phyloP scores from a whole-genome alignment of 306 rosid genomes.

The Sicyos baderoa region DNA sequence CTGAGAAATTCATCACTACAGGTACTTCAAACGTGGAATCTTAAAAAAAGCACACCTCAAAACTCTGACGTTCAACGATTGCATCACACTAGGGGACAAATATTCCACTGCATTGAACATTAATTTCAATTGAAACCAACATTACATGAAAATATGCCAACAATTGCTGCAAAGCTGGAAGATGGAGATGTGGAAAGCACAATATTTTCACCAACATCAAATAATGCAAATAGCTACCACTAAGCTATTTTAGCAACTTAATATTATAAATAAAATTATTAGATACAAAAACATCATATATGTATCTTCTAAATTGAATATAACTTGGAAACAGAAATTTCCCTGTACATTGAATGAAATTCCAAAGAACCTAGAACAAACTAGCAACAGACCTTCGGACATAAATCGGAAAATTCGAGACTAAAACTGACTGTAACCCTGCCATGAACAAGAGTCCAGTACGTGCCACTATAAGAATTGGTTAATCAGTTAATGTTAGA shows the following conservation, averaged over 20 bases:
- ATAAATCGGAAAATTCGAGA: background rate
- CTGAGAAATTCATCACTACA: no score
- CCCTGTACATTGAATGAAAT: slow-evolving; percentile 5
- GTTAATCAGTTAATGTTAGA: background rate
- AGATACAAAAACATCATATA: background rate
- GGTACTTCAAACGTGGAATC: no score
- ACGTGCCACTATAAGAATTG: no score
- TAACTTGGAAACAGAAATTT: background rate
- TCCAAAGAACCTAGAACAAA: slow-evolving; percentile 16
- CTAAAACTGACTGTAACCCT: no score
- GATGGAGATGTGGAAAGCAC: background rate
- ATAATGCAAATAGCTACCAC: background rate
- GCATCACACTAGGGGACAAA: no score
- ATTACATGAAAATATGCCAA: background rate
- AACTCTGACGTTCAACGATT: no score
- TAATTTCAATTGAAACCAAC: background rate
- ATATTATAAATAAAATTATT: background rate
- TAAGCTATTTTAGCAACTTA: slow-evolving; percentile 2
- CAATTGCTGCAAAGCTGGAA: background rate
- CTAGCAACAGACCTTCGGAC: background rate
- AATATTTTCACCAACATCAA: background rate
- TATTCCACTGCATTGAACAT: no score
- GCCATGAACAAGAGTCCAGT: no score
- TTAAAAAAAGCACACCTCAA: no score
- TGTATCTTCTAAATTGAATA: background rate